phyloP scores from a whole-genome alignment of 177 flowering plant genomes.

The Vitis hybrid region DNA sequence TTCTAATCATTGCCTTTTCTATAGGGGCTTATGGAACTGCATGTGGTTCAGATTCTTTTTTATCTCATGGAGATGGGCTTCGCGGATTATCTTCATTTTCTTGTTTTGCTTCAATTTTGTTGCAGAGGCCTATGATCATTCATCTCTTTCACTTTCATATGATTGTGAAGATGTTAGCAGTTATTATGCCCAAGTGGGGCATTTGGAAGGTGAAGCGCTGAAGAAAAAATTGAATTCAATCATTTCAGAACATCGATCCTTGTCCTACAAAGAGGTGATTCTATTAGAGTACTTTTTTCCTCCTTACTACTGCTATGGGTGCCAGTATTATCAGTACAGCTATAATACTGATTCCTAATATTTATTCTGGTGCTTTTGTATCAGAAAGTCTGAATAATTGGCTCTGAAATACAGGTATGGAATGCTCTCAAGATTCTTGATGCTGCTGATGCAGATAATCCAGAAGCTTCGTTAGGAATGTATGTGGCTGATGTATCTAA shows the following conservation, averaged over 20 bases:
- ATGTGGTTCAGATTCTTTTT: no score
- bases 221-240: constrained; percentile 37
- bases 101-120: constrained; percentile 19
- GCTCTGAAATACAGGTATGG: constrained; percentile 42
- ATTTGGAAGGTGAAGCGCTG: constrained; percentile 33
- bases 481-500: constrained; percentile 11
- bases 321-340: no score
- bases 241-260: constrained; percentile 35
- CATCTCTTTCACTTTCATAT: constrained; percentile 18
- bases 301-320: neutral
- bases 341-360: no score
- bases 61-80: constrained; percentile 18
- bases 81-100: constrained; percentile 15
- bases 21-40: no score
- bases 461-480: constrained; percentile 45
- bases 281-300: neutral
- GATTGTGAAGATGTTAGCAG: constrained; percentile 50
- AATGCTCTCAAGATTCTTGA: constrained; percentile 58
- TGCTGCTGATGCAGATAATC: constrained; percentile 45
- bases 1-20: no score
- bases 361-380: no score
- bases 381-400: constrained; percentile 1
- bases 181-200: constrained; percentile 34
- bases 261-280: constrained; percentile 45
- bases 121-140: constrained; percentile 23